Percentiles rank a stretch among this genome's conserved stretches.
Conservation (phyloP, 106 monocot species). For the Dendrobium officinale region DNA sequence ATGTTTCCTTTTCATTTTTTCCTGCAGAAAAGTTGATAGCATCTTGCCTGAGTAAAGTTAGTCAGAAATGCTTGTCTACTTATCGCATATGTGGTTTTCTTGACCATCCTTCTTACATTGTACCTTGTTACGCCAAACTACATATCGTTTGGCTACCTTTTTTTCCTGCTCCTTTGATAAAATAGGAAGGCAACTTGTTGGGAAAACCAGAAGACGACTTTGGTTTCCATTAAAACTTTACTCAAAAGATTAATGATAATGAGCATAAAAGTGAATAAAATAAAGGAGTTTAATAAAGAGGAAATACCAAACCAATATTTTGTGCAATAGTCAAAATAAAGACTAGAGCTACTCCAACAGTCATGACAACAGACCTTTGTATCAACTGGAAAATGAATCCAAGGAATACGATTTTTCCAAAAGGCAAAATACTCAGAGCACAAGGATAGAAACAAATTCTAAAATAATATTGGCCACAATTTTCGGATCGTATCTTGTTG, state of each 20-base stretch:
- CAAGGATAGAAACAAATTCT: constrained; percentile 66
- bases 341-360: constrained; percentile 74
- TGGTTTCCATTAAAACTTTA: constrained; percentile 94
- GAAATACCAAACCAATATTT: constrained; percentile 90
- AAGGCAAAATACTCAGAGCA: constrained; percentile 83
- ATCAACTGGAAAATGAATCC: constrained; percentile 30
- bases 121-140: constrained; percentile 91
- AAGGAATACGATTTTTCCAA: constrained; percentile 69
- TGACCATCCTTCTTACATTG: constrained; percentile 81
- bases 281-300: constrained; percentile 7
- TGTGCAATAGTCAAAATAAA: constrained; percentile 62
- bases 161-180: constrained; percentile 91
- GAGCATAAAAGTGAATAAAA: background rate
- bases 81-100: constrained; percentile 85
- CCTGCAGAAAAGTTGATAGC: constrained; percentile 61
- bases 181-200: constrained; percentile 87
- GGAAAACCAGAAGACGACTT: constrained; percentile 66
- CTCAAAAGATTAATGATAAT: constrained; percentile 15
- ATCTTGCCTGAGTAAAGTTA: constrained; percentile 68
- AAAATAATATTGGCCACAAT: constrained; percentile 77
- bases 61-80: constrained; percentile 64
- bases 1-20: constrained; percentile 5
- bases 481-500: constrained; percentile 57
- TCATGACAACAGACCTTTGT: constrained; percentile 54
- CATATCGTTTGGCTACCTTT: constrained; percentile 86